Evolutionary conservation across 768 basidiomycete species (phyloP).

Genomic region (Termitomyces heimii): DNA sequence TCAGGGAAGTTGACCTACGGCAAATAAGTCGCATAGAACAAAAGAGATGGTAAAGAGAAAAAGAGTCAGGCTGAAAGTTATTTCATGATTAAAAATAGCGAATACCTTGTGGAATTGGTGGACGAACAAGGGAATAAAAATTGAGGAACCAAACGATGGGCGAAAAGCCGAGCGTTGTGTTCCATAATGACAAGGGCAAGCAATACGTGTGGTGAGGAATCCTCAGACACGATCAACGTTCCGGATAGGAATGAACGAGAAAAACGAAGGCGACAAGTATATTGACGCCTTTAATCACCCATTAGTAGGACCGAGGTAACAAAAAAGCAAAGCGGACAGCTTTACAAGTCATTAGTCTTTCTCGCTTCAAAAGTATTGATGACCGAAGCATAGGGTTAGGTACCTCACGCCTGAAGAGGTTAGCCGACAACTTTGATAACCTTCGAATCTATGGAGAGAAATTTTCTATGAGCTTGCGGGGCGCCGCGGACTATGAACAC

Average conservation of each 20-base stretch:
- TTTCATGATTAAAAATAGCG: background rate
- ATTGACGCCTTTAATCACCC: background rate
- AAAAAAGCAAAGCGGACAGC: background rate
- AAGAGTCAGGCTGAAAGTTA: background rate
- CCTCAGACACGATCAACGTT: background rate
- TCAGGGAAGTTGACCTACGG: background rate
- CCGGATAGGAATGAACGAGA: no score
- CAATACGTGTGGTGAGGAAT: no score
- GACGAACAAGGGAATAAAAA: background rate
- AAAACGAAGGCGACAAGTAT: background rate
- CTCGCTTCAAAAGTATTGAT: no score
- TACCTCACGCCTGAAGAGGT: background rate
- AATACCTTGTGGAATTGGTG: no score
- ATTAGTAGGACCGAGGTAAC: background rate
- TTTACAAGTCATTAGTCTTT: no score
- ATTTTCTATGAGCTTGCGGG: background rate
- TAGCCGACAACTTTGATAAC: background rate
- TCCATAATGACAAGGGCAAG: background rate
- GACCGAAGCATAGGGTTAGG: background rate
- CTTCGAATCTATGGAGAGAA: background rate
- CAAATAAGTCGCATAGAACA: background rate
- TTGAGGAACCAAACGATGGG: background rate
- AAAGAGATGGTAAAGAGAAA: background rate
- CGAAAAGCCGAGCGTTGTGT: no score
- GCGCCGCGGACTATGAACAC: background rate